Evolutionary conservation across 2,329 filamentous ascomycete genomes (phyloP), one percentile per base, ranked within the genome.

Genomic region (Colletotrichum chrysophilum): DNA sequence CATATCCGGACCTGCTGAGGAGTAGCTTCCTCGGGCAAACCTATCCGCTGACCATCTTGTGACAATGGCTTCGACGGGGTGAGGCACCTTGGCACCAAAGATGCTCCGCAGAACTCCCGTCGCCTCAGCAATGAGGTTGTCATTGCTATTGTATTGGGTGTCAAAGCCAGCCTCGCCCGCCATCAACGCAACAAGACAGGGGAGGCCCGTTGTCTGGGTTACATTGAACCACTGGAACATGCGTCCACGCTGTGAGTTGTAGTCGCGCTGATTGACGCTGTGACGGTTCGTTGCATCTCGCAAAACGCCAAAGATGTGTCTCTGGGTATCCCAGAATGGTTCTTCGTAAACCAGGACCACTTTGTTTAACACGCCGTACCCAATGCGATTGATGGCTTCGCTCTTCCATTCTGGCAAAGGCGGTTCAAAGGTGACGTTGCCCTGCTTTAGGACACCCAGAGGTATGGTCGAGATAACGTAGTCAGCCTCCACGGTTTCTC

Each of bases 151-250:
- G 67, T 88, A 88, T 84, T 99, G 97, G 0, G 95, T 95, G 77
- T 98, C 94, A 79, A 96, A 95, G 18, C 96, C 97, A 24, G 97
- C 95, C 79, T 98, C 95, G 26, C 97, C 97, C 66, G 96, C 96
- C 96, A 99, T 98, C 32, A 99, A 89, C 10, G 95, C 97, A 76
- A 98, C 92, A 28, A 98, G 89, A 67, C 96, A 95, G 2, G 95
- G 97, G 43, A 98, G 88, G 1, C 97, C 97, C 61, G 94, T 96
- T 4, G 95, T 98, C 79, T 95, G 95, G 76, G 96, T 94, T 70
- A 96, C 95, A 80, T 99, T 98, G 91, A 98, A 98, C 91, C 98
- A 98, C 79, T 99, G 92, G 81, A 98, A 99, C 85, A 98, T 98
- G 28, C 96, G 93, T n/a, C 96, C 96, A 69, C 96, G 92, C 76